Percentiles rank a stretch among this genome's conserved stretches.
Evolutionary conservation across 352 stramenopile species (phyloP).

Genomic region (Blastocystis sp.): DNA sequence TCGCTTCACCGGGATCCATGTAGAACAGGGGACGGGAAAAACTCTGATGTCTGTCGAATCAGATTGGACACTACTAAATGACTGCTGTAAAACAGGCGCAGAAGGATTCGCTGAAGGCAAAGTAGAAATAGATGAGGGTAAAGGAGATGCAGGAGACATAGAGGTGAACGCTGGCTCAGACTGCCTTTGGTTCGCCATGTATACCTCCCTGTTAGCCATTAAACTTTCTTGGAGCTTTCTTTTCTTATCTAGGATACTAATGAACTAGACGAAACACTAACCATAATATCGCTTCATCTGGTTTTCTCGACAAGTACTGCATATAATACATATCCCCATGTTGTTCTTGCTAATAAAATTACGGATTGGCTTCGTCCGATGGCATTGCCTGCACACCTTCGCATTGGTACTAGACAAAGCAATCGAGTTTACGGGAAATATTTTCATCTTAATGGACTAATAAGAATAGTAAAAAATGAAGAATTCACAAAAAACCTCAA

Average conservation of each 20-base stretch:
- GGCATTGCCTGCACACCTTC: slow-evolving; percentile 24
- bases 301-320: background rate
- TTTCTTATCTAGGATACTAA: slow-evolving; percentile 5
- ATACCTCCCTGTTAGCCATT: background rate
- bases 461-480: background rate
- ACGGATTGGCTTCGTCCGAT: slow-evolving; percentile 10
- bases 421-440: background rate
- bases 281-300: slow-evolving; percentile 3
- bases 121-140: background rate
- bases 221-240: background rate
- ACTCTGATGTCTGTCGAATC: background rate
- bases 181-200: background rate
- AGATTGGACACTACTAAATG: background rate
- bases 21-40: background rate
- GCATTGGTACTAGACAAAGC: background rate
- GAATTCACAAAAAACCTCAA: background rate
- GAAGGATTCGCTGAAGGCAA: background rate
- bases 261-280: background rate
- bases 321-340: slow-evolving; percentile 31
- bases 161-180: background rate
- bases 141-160: background rate
- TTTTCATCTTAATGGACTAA: background rate
- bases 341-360: slow-evolving; percentile 10
- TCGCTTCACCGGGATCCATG: background rate
- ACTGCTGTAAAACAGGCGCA: background rate